Base-by-base conservation (phyloP, 2,329 filamentous ascomycete genomes). In the Hypoxylon sp. region DNA sequence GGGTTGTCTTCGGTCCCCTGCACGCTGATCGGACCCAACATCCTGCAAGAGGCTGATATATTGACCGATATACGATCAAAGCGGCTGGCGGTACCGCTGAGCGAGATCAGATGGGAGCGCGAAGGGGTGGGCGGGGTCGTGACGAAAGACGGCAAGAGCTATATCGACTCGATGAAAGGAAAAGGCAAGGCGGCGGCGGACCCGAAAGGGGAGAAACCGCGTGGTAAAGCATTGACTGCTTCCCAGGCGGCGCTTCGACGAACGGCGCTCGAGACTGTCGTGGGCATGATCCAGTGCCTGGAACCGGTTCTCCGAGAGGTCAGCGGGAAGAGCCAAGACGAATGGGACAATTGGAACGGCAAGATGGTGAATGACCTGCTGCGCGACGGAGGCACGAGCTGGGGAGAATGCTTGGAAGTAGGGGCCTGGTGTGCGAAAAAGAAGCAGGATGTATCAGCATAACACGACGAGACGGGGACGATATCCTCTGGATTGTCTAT, bases 401-500 rank as follows among this genome's bases (percentile, higher is more conserved):
- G 87, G 79, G 92, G 93, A 43, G 93, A 97, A 74, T 96, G 92
- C 74, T 77, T 97, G 17, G 91, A 86, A 69, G 86, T 92, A 63
- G 91, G 94, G 31, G 95, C 92, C 73, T 97, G 93, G 79, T 95
- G 88, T 73, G 96, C 88, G 59, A 92, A 88, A 75, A 98, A 97
- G 82, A 73, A 72, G 66, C 59, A 59, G 29, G 54, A 38, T 68
- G 71, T 68, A 58, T 56, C 48, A 46, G 29, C 59, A 38, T 66
- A 42, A 35, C 59, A 33, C 62, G 27, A 58, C 43, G 47, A 31
- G 40, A 58, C 55, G 35, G n/a, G 20, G 13, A 2, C 15, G 7
- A 9, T 18, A 62, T 48, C 27, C 46, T 23, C 13, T 42, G 37
- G 55, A 45, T 51, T 62, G 40, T 53, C 43, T 60, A 55, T 57